These are phyloP conservation scores for Elongisporangium anandrum DNA, from an alignment of 352 stramenopile species.

Conservation along the genomic window DNA sequence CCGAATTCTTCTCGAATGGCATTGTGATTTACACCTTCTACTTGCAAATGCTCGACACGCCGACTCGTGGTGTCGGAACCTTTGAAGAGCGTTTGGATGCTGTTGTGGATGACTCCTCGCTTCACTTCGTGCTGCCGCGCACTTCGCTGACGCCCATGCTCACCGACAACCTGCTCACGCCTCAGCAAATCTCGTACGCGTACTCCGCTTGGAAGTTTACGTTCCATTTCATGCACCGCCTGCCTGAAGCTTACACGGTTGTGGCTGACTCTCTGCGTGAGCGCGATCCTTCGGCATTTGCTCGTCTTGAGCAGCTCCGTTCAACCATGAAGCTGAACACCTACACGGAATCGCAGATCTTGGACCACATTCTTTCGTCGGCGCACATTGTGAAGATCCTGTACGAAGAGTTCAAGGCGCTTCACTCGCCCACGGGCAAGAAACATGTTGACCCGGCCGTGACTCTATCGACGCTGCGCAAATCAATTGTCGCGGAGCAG, in stretches of 20 bases:
- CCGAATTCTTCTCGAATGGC: slow-evolving; percentile 83
- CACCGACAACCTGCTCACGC: slow-evolving; percentile 62
- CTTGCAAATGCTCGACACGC: slow-evolving; percentile 67
- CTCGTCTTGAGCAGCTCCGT: slow-evolving; percentile 70
- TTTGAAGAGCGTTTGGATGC: slow-evolving; percentile 69
- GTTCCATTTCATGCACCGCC: slow-evolving; percentile 85
- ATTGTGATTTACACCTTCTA: slow-evolving; percentile 85
- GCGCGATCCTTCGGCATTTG: slow-evolving; percentile 67
- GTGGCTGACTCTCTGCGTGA: slow-evolving; percentile 78
- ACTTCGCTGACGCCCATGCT: slow-evolving; percentile 84
- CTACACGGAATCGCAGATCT: slow-evolving; percentile 84
- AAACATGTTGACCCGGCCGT: slow-evolving; percentile 30
- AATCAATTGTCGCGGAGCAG: slow-evolving; percentile 70
- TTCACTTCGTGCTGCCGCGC: slow-evolving; percentile 81
- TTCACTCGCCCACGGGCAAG: slow-evolving; percentile 53
- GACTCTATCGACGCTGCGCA: slow-evolving; percentile 68
- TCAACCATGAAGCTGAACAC: slow-evolving; percentile 86
- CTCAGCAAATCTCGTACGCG: slow-evolving; percentile 81
- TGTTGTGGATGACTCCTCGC: slow-evolving; percentile 64
- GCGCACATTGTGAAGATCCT: slow-evolving; percentile 68
- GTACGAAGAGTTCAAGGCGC: slow-evolving; percentile 71
- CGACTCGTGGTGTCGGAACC: slow-evolving; percentile 35
- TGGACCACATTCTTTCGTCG: slow-evolving; percentile 79
- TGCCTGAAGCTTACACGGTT: slow-evolving; percentile 75
- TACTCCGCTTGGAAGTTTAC: slow-evolving; percentile 87